These are phyloP conservation scores for Chaetomiaceae sp. DNA, from an alignment of 2,329 filamentous ascomycete species.

Conservation along the genomic window DNA sequence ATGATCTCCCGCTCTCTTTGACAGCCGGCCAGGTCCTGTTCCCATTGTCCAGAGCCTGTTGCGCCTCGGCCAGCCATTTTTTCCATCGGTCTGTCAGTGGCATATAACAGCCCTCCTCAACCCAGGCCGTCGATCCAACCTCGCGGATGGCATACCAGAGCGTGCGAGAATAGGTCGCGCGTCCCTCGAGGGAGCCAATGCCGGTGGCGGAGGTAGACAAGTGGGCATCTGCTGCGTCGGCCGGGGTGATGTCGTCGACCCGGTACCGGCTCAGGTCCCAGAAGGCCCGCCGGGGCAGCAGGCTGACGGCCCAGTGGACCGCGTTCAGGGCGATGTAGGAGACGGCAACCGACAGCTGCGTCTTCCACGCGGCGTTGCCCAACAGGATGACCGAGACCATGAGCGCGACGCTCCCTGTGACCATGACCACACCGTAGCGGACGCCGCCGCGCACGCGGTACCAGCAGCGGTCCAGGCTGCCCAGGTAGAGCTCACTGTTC, in stretches of 20 bases:
- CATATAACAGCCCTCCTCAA: background rate
- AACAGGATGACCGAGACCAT: background rate
- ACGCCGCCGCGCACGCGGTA: background rate
- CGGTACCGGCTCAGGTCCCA: background rate
- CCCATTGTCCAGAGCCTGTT: background rate
- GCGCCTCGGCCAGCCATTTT: background rate
- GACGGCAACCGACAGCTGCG: background rate
- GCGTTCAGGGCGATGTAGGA: background rate
- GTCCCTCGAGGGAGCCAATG: too few species aligned
- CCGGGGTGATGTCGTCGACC: background rate
- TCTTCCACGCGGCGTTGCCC: background rate
- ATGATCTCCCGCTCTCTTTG: background rate
- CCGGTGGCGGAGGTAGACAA: background rate
- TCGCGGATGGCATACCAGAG: background rate
- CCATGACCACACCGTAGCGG: background rate
- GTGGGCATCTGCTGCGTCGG: background rate
- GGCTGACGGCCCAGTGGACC: background rate
- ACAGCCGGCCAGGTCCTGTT: background rate
- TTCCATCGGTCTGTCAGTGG: background rate
- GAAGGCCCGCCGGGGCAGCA: background rate
- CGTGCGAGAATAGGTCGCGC: background rate
- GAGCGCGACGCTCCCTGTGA: background rate
- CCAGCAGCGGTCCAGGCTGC: background rate
- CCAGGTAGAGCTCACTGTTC: background rate
- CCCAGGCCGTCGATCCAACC: background rate